phyloP scores from a whole-genome alignment of 176 grass and related monocot genomes.

The Aegilops umbellulata region DNA sequence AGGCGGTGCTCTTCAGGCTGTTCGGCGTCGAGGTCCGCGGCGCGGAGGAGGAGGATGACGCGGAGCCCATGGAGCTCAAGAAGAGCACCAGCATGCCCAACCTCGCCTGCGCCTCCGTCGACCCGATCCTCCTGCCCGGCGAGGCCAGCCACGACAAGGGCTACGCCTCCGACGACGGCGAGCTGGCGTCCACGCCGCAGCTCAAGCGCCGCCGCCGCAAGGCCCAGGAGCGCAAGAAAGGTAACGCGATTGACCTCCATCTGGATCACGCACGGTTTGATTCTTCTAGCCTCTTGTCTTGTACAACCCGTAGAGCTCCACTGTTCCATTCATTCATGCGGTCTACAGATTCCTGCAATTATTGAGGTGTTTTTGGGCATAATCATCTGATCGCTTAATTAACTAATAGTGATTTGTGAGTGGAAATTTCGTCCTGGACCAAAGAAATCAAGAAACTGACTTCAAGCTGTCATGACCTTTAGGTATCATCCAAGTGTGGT shows the following conservation, averaged over 20 bases:
- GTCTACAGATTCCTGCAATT: neutral
- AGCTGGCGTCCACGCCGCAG: conserved; percentile 30
- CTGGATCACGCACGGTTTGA: neutral
- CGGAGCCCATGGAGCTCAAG: conserved; percentile 16
- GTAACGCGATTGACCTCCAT: neutral
- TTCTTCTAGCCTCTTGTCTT: neutral
- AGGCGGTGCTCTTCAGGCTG: conserved; percentile 38
- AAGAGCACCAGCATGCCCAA: conserved; percentile 42
- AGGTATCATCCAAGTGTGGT: neutral
- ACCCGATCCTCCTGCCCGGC: neutral
- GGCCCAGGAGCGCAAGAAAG: conserved; percentile 79
- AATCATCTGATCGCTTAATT: neutral
- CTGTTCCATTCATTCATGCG: neutral
- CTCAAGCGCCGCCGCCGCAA: conserved; percentile 54
- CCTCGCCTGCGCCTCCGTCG: conserved; percentile 7
- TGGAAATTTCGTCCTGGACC: neutral
- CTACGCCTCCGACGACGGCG: conserved; percentile 62
- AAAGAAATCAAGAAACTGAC: neutral
- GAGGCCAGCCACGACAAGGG: neutral
- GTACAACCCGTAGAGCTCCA: neutral
- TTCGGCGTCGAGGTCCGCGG: conserved; percentile 49
- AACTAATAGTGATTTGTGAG: neutral
- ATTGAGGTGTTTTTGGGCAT: neutral
- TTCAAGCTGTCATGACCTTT: neutral
- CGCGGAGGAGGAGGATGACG: conserved; percentile 44